Evolutionary conservation across 495 filamentous ascomycete species (phyloP), one percentile per base, ranked within the genome.

Genomic region (Xylaria venustula): DNA sequence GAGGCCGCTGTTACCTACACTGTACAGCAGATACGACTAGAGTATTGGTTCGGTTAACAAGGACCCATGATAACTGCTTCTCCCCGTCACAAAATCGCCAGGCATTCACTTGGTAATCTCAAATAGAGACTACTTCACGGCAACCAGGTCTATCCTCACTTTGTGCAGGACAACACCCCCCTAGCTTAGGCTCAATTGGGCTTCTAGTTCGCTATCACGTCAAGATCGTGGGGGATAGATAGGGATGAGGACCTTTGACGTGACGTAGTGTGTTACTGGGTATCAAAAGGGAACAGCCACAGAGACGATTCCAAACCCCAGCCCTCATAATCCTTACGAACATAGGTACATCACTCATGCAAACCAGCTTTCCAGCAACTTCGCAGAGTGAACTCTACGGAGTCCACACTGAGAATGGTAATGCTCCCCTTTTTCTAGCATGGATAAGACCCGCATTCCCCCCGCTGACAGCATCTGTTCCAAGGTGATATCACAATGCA

Each of bases 11-110:
- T 26, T 32, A 45, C 26, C 26, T 45, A 55, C 40, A 44, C 53
- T 45, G 53, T 45, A 44, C 25, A 9, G 20, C 22, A 42, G 17
- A 19, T 34, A 28, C 34, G 36, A 42, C n/a, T 54, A 25, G 23
- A 37, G 54, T 48, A 48, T 25, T 58, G 54, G 54, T 20, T 44
- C 52, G 52, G 37, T 32, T 55, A 55, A 37, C 26, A 20, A 22
- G n/a, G 53, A 9, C 26, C 53, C 53, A 19, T 55, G 37, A 30
- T 34, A 7, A 36, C 51, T 34, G 51, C 41, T 55, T 45, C 40
- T 40, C 14, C 44, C 15, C 40, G 40, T 55, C 22, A 54, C 51
- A 54, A 36, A 28, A 19, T 40, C 51, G 28, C 51, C 41, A 54
- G 42, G 19, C 36, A 4, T 11, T 34, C 4, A 11, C 17, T 20